Conservation (phyloP, 805 yeast genomes). For the Babjeviella inositovora region DNA sequence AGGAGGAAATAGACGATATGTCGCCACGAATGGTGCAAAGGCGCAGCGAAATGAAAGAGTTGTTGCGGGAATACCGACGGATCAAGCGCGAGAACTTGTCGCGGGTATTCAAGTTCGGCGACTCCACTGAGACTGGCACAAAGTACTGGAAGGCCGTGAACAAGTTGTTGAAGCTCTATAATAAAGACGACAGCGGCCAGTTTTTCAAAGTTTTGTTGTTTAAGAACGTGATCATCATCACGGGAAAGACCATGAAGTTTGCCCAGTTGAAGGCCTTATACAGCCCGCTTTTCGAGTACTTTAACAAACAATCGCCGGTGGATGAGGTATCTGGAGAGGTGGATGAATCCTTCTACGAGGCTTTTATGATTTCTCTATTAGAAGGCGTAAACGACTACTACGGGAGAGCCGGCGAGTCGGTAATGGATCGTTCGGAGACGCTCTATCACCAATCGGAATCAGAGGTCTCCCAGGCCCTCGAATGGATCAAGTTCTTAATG, state of each 20-base stretch:
- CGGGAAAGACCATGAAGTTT: slow-evolving; percentile 12
- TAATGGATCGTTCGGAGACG: slow-evolving; percentile 5
- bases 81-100: slow-evolving; percentile 27
- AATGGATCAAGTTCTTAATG: slow-evolving; percentile 7
- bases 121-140: slow-evolving; percentile 20
- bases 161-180: slow-evolving; percentile 4
- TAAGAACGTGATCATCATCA: slow-evolving; percentile 13
- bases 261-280: slow-evolving; percentile 9
- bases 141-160: slow-evolving; percentile 23
- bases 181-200: slow-evolving; percentile 4
- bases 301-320: slow-evolving; percentile 2
- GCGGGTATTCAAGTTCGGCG: slow-evolving; percentile 21
- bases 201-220: slow-evolving; percentile 10
- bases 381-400: not conserved
- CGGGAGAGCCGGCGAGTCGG: slow-evolving; percentile 2
- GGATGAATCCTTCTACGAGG: slow-evolving; percentile 1
- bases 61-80: slow-evolving; percentile 30
- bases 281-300: slow-evolving; percentile 3
- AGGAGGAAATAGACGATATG: slow-evolving; percentile 6
- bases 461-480: slow-evolving; percentile 5
- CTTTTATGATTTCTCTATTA: not conserved
- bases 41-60: slow-evolving; percentile 11
- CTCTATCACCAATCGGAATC: slow-evolving; percentile 9
- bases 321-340: slow-evolving; percentile 1
- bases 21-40: slow-evolving; percentile 6